phyloP scores from a whole-genome alignment of 495 filamentous ascomycete genomes.

The Mytilinidion resinicola region DNA sequence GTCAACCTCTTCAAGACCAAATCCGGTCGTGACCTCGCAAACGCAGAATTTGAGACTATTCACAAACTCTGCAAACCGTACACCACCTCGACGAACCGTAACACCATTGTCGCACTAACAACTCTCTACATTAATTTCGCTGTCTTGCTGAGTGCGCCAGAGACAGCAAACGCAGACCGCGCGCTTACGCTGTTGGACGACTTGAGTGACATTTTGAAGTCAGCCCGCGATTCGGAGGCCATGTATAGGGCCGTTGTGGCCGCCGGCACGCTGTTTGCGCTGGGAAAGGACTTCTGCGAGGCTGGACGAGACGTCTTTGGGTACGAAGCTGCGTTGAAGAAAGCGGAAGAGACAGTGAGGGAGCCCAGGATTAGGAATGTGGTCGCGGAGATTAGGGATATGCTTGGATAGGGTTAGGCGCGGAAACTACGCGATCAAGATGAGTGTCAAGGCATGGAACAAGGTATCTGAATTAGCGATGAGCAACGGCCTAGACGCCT shows the following conservation, averaged over 20 bases:
- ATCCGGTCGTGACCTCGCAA: conserved; percentile 58
- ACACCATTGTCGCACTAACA: conserved; percentile 71
- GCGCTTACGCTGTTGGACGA: conserved; percentile 57
- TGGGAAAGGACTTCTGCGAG: conserved; percentile 45
- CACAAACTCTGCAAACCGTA: conserved; percentile 30
- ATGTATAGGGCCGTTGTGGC: conserved; percentile 78
- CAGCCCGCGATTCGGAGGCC: conserved; percentile 70
- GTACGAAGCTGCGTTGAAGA: conserved; percentile 38
- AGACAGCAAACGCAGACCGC: conserved; percentile 42
- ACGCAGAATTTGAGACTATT: conserved; percentile 49
- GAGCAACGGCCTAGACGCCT: too few relatives aligned
- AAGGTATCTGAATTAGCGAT: too few relatives aligned
- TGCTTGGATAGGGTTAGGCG: not conserved
- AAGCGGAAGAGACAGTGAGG: conserved; percentile 40
- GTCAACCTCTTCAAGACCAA: conserved; percentile 81
- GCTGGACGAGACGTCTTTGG: conserved; percentile 46
- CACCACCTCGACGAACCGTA: conserved; percentile 58
- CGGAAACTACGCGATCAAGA: too few relatives aligned
- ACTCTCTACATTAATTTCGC: conserved; percentile 85
- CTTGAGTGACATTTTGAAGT: conserved; percentile 53
- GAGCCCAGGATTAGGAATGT: conserved; percentile 56
- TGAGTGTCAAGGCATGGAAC: too few relatives aligned
- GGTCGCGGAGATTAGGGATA: conserved; percentile 50
- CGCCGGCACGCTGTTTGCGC: conserved; percentile 64
- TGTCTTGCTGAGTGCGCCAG: conserved; percentile 42